A percentile compares a stretch with the other conserved stretches of the same genome.
Evolutionary conservation across 768 basidiomycete species (phyloP).

Genomic region (Artomyces pyxidatus): DNA sequence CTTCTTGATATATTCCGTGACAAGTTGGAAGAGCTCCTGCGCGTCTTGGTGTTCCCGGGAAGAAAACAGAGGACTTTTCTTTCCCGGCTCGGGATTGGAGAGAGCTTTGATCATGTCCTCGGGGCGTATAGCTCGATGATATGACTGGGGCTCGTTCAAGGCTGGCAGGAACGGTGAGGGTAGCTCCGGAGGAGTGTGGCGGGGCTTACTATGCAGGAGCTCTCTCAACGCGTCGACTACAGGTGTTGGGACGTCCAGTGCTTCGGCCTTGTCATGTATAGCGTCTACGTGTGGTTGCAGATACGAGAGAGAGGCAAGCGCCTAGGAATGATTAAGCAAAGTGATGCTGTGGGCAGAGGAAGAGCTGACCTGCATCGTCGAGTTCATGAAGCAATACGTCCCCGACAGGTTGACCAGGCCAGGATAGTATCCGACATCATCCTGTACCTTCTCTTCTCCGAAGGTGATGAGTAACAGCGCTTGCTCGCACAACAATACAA

Average conservation of each 20-base stretch:
- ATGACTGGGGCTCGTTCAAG: slow-evolving; percentile 53
- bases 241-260: slow-evolving; percentile 75
- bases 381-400: slow-evolving; percentile 97
- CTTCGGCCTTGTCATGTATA: slow-evolving; percentile 70
- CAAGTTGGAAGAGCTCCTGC: slow-evolving; percentile 92
- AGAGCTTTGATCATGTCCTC: slow-evolving; percentile 64
- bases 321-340: slow-evolving; percentile 36
- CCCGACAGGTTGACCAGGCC: slow-evolving; percentile 95
- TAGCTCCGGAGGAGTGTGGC: neutral
- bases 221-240: slow-evolving; percentile 75
- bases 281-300: slow-evolving; percentile 73
- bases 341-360: neutral
- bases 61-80: slow-evolving; percentile 60
- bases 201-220: slow-evolving; percentile 52
- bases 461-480: neutral
- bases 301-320: slow-evolving; percentile 79
- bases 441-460: slow-evolving; percentile 4
- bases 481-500: neutral
- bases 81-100: slow-evolving; percentile 42
- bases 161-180: slow-evolving; percentile 27
- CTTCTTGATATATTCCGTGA: slow-evolving; percentile 83
- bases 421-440: slow-evolving; percentile 54
- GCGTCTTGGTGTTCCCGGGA: slow-evolving; percentile 97
- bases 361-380: slow-evolving; percentile 68
- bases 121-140: slow-evolving; percentile 61